Conservation (phyloP, 73 alveolate species). For the Paramecium primaurelia region DNA sequence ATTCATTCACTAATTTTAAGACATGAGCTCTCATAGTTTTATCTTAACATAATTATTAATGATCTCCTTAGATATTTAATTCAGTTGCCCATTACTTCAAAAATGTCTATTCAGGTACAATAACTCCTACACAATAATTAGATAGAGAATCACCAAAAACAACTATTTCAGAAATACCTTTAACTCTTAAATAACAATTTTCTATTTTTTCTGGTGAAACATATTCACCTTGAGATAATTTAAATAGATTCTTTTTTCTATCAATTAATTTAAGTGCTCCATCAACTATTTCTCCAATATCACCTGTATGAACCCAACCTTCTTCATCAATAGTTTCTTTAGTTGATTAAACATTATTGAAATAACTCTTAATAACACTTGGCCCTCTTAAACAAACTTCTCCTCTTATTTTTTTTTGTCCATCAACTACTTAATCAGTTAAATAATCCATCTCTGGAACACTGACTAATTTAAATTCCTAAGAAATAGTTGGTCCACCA, state of each 20-base stretch:
- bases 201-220: conserved; percentile 97
- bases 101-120: conserved; percentile 81
- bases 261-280: conserved; percentile 85
- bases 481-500: conserved; percentile 77
- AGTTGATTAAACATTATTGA: conserved; percentile 83
- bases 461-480: conserved; percentile 78
- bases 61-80: conserved; percentile 35
- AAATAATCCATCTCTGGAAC: conserved; percentile 85
- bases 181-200: conserved; percentile 68
- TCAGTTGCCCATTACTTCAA: conserved; percentile 60
- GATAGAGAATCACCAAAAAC: conserved; percentile 92
- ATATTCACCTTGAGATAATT: conserved; percentile 92
- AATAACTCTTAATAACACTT: conserved; percentile 81
- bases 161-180: conserved; percentile 80
- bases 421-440: conserved; percentile 69
- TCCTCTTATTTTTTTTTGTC: conserved; percentile 82
- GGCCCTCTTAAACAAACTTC: conserved; percentile 85
- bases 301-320: conserved; percentile 97
- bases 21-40: neutral
- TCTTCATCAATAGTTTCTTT: conserved; percentile 82
- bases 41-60: conserved; percentile 53
- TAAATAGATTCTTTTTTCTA: conserved; percentile 88
- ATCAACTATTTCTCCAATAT: conserved; percentile 74
- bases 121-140: conserved; percentile 77
- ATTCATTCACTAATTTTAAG: conserved; percentile 40